These are phyloP conservation scores for Acarospora socialis DNA, from an alignment of 2,329 filamentous ascomycete species.

Conservation along the genomic window DNA sequence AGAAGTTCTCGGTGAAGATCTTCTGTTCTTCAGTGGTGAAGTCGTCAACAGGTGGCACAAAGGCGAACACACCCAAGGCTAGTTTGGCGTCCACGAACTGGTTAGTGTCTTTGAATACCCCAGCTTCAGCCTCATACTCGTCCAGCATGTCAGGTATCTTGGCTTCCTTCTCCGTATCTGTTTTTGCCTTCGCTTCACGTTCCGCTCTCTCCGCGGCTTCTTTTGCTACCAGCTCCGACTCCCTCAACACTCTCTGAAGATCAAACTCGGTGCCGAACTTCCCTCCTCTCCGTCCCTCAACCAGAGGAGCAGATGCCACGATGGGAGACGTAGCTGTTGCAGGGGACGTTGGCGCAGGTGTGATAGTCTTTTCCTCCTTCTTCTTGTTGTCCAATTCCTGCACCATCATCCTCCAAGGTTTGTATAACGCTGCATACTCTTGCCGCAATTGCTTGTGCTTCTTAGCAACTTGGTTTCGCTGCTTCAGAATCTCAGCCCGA, in stretches of 20 bases:
- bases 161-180: constrained; percentile 27
- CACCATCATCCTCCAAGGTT: constrained; percentile 30
- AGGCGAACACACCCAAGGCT: constrained; percentile 30
- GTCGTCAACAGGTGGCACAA: constrained; percentile 31
- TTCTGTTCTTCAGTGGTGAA: constrained; percentile 34
- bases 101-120: constrained; percentile 34
- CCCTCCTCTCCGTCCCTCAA: constrained; percentile 28
- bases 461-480: constrained; percentile 23
- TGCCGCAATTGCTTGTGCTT: constrained; percentile 27
- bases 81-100: constrained; percentile 25
- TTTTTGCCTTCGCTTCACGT: constrained; percentile 26
- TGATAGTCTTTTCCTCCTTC: constrained; percentile 21
- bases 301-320: constrained; percentile 13
- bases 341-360: constrained; percentile 16
- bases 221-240: constrained; percentile 33
- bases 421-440: constrained; percentile 29
- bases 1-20: constrained; percentile 33
- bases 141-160: constrained; percentile 35
- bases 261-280: constrained; percentile 36
- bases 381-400: constrained; percentile 29
- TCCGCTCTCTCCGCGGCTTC: constrained; percentile 32
- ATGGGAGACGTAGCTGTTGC: constrained; percentile 20
- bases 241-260: constrained; percentile 32
- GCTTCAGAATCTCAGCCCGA: constrained; percentile 24
- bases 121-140: constrained; percentile 23